These are phyloP conservation scores for Aureobasidium leucospermi DNA, from an alignment of 2,329 filamentous ascomycete genomes.

Conservation along the genomic window DNA sequence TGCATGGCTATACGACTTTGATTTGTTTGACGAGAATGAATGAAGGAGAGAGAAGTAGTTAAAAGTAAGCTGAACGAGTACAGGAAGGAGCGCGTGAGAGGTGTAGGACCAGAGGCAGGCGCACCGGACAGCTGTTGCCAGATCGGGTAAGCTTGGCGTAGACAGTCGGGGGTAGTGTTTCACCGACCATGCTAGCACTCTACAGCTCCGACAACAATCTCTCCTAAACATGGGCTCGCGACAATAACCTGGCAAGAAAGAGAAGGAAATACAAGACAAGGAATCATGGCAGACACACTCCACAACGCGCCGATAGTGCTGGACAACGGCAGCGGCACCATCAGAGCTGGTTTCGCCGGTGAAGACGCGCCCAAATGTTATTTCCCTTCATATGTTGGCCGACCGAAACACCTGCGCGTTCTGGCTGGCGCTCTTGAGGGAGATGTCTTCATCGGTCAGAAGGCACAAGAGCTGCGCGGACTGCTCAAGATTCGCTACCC, in stretches of 20 bases:
- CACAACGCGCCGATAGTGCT: constrained; percentile 98
- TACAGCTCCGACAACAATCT: not conserved
- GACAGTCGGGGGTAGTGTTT: not conserved
- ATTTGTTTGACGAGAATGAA: not conserved
- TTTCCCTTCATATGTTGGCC: constrained; percentile 94
- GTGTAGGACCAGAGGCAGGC: not conserved
- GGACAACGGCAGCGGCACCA: constrained; percentile 97
- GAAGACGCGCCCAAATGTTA: constrained; percentile 94
- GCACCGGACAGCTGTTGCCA: not conserved
- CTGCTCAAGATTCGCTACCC: constrained; percentile 94
- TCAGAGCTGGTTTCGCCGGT: constrained; percentile 92
- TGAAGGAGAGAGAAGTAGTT: not conserved
- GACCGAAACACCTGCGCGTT: constrained; percentile 89
- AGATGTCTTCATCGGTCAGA: constrained; percentile 92
- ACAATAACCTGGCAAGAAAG: not conserved
- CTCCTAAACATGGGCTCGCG: not conserved
- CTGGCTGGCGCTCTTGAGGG: constrained; percentile 95
- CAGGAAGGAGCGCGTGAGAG: not conserved
- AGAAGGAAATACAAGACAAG: not conserved
- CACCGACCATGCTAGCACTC: not conserved
- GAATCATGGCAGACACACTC: constrained; percentile 56
- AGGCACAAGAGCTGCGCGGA: constrained; percentile 83
- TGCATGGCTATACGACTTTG: not conserved
- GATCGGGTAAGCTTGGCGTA: not conserved
- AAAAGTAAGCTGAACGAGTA: not conserved